Evolutionary conservation across 768 basidiomycete genomes (phyloP).

Genomic region (Melanogaster broomeanus): DNA sequence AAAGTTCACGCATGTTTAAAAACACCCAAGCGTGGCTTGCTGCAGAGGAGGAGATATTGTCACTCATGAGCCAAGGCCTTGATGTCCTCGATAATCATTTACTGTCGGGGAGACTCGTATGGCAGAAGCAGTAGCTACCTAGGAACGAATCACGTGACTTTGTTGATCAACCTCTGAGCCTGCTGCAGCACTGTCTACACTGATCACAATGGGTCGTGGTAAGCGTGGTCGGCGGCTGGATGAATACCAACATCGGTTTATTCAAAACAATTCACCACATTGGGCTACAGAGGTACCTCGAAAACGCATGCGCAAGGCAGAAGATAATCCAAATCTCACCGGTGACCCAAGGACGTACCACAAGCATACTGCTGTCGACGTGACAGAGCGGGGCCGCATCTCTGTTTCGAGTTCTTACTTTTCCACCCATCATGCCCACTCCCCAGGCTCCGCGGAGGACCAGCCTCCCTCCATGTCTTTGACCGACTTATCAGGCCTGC

Average conservation of each 20-base stretch:
- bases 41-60: not conserved
- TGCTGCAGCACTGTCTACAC: not conserved
- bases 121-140: not conserved
- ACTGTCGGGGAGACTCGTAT: not conserved
- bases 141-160: not conserved
- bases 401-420: not conserved
- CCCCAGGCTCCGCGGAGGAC: not conserved
- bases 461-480: not conserved
- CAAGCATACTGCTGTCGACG: not conserved
- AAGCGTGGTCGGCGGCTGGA: not conserved
- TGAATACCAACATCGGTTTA: not conserved
- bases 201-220: not conserved
- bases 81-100: not conserved
- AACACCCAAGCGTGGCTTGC: not conserved
- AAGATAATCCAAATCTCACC: not conserved
- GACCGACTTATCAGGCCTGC: not conserved
- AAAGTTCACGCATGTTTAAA: not conserved
- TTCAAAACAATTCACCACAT: not conserved
- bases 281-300: not conserved
- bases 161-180: not conserved
- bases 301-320: not conserved
- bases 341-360: not conserved
- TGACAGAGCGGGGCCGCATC: not conserved
- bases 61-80: not conserved
- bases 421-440: not conserved